Conservation (phyloP, 768 basidiomycete species). For the Amanita rimosa region DNA sequence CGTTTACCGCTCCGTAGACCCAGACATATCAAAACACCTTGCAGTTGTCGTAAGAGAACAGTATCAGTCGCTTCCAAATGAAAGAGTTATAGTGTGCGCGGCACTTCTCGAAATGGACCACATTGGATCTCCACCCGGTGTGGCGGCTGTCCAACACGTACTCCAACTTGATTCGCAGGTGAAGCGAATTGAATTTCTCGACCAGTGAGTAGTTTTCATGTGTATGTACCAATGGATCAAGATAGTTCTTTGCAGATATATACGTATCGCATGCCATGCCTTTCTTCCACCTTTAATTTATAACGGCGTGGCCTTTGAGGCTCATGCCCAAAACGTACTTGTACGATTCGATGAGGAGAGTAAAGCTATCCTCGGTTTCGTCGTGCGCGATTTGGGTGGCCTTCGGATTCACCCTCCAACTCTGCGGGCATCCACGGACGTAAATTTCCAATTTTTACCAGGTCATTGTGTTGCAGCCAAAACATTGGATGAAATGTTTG, state of each 20-base stretch:
- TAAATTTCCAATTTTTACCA: conserved; percentile 39
- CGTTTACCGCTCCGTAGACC: conserved; percentile 27
- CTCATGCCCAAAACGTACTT: conserved; percentile 48
- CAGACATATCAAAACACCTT: conserved; percentile 41
- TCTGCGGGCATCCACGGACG: conserved; percentile 33
- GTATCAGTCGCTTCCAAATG: conserved; percentile 24
- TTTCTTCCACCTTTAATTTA: conserved; percentile 39
- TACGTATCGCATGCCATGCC: conserved; percentile 37
- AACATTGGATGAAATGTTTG: conserved; percentile 37
- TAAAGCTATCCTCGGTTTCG: conserved; percentile 34
- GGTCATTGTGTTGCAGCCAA: conserved; percentile 39
- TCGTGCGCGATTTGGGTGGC: conserved; percentile 47
- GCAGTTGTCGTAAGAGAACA: conserved; percentile 37
- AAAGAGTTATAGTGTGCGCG: conserved; percentile 38
- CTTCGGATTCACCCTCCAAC: conserved; percentile 43
- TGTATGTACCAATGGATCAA: not conserved
- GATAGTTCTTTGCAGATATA: conserved; percentile 24
- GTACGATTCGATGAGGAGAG: conserved; percentile 32
- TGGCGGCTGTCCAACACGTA: conserved; percentile 34
- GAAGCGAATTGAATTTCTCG: conserved; percentile 35
- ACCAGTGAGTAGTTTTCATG: conserved; percentile 22
- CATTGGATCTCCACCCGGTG: conserved; percentile 23
- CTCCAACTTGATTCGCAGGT: conserved; percentile 34
- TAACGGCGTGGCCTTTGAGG: conserved; percentile 52
- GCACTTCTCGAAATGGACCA: conserved; percentile 45